Conservation (phyloP, 2,329 filamentous ascomycete genomes). For the Clonostachys solani region DNA sequence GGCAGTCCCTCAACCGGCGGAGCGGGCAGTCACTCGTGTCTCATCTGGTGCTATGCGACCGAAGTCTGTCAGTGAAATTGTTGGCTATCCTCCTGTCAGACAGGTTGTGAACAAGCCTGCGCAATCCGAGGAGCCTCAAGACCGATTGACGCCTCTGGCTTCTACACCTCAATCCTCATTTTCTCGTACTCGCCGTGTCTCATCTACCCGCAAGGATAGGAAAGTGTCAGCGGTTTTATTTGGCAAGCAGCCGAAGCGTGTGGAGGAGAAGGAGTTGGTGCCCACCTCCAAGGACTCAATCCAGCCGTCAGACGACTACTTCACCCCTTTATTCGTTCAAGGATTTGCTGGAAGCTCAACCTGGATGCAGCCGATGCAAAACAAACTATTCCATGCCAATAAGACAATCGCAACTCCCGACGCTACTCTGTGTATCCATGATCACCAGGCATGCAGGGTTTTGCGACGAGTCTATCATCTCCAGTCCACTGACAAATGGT, state of each 20-base stretch:
- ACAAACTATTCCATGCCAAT: slow-evolving; percentile 75
- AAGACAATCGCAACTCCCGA: slow-evolving; percentile 89
- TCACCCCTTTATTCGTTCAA: slow-evolving; percentile 57
- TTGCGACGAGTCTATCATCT: slow-evolving; percentile 83
- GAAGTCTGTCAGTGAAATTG: slow-evolving; percentile 70
- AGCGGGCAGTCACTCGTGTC: slow-evolving; percentile 64
- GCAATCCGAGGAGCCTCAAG: slow-evolving; percentile 17
- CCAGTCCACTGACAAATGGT: slow-evolving; percentile 91
- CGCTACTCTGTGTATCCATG: slow-evolving; percentile 75
- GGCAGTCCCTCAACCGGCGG: slow-evolving; percentile 15
- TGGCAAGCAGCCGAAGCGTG: slow-evolving; percentile 56
- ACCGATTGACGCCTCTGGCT: slow-evolving; percentile 33
- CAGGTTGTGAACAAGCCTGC: slow-evolving; percentile 3
- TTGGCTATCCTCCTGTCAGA: slow-evolving; percentile 41
- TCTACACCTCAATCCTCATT: slow-evolving; percentile 38
- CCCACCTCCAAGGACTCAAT: slow-evolving; percentile 29
- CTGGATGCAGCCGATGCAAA: slow-evolving; percentile 62
- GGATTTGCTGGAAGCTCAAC: slow-evolving; percentile 49
- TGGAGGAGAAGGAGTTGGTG: slow-evolving; percentile 40
- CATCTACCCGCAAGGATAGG: slow-evolving; percentile 44
- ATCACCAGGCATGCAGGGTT: slow-evolving; percentile 84
- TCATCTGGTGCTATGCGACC: slow-evolving; percentile 67
- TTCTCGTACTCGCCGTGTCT: slow-evolving; percentile 16
- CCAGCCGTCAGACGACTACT: slow-evolving; percentile 56
- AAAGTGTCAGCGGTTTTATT: slow-evolving; percentile 76